Percentiles rank a stretch among this genome's conserved stretches.
These are phyloP conservation scores for Cladosporium sp. DNA, from an alignment of 2,329 filamentous ascomycete species.

Conservation along the genomic window DNA sequence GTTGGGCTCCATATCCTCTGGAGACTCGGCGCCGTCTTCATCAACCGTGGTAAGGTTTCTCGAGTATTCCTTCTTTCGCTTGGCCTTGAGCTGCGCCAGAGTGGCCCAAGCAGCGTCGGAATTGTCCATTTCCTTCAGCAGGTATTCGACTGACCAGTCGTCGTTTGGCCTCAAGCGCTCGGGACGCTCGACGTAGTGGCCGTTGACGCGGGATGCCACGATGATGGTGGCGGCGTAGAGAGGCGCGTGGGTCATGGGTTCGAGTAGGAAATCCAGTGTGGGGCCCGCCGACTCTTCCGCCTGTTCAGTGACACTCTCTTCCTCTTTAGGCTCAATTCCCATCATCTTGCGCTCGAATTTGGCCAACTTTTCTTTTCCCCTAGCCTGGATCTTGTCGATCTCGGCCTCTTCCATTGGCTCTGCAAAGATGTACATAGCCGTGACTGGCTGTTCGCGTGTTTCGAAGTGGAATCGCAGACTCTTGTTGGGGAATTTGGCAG, in stretches of 20 bases:
- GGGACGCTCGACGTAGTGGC: conserved; percentile 58
- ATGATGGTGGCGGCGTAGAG: conserved; percentile 69
- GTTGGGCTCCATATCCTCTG: conserved; percentile 1
- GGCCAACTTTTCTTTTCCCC: conserved; percentile 60
- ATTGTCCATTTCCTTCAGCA: conserved; percentile 59
- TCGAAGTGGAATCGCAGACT: conserved; percentile 40
- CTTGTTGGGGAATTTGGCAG: conserved; percentile 66
- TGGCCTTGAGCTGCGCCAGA: conserved; percentile 54
- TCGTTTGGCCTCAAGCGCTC: conserved; percentile 41
- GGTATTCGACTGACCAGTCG: conserved; percentile 74
- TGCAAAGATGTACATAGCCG: conserved; percentile 77
- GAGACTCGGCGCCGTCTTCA: conserved; percentile 13
- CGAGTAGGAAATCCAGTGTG: conserved; percentile 12
- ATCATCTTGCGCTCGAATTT: conserved; percentile 57
- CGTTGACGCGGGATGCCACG: conserved; percentile 69
- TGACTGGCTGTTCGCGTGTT: conserved; percentile 31
- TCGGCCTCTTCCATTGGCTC: conserved; percentile 73
- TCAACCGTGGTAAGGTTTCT: background rate
- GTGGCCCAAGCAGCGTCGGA: conserved; percentile 43
- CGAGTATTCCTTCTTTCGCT: conserved; percentile 49
- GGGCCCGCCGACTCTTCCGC: conserved; percentile 16
- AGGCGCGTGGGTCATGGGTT: conserved; percentile 20
- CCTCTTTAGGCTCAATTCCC: conserved; percentile 20
- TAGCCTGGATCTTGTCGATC: conserved; percentile 69
- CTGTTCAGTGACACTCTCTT: background rate